Evolutionary conservation across 139 green algal species (phyloP), one percentile per base, ranked within the genome.

Genomic region (Haematococcus lacustris): DNA sequence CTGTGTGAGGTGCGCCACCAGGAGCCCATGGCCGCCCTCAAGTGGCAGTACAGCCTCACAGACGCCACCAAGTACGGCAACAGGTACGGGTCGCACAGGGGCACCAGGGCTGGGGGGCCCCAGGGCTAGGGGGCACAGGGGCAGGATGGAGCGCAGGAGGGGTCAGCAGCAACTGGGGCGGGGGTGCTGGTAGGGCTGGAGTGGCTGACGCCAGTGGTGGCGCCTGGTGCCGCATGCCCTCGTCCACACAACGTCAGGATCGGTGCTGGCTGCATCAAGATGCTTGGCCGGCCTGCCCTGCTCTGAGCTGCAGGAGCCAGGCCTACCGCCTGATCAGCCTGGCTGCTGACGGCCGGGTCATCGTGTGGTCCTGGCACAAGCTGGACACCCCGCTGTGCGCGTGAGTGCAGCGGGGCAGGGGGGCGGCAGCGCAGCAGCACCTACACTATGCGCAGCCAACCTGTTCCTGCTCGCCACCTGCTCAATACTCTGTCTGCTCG

Each of bases 251-350:
- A n/a, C n/a, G n/a, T n/a, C n/a, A n/a, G n/a, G n/a, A n/a, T n/a
- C n/a, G n/a, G n/a, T n/a, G n/a, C n/a, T n/a, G n/a, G n/a, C n/a
- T n/a, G n/a, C n/a, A n/a, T n/a, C n/a, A n/a, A n/a, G n/a, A n/a
- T n/a, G n/a, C n/a, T n/a, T 43, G 39, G 77, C 37, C 5, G 57
- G 25, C 21, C 34, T 39, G 23, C 60, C n/a, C 30, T 47, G 3
- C 23, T 62, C 23, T 63, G 17, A 53, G 43, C 43, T 53, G 61
- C 64, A 70, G 75, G 62, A 53, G 78, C 47, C 77, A 86, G 35
- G 70, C 84, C 30, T 88, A 90, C 77, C 75, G 85, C n/a, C 60
- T 92, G 28, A 74, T 92, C 66, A 88, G 81, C 21, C 76, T 89
- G 28, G 81, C 78, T 2, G 78, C 77, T 17, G 87, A 92, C 65